Base-by-base conservation (phyloP, 495 filamentous ascomycete species). In the Lepidopterella palustris region DNA sequence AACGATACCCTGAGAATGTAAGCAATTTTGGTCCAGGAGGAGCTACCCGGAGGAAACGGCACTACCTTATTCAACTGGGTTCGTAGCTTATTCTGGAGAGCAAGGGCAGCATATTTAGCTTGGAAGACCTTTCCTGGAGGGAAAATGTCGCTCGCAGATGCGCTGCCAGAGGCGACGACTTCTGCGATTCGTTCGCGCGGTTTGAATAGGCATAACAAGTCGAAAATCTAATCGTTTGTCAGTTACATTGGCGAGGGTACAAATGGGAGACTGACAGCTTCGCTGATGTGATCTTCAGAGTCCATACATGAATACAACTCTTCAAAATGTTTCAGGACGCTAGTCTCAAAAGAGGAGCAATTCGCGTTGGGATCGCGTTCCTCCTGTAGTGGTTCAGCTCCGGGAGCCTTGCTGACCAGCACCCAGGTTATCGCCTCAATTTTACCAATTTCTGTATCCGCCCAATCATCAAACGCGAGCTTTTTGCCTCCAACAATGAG, bases 271-370 rank as follows among this genome's bases (percentile, higher is more conserved):
- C 62, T 53, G 5, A 61, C 58, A 27, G 35, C 52, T 53, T 51
- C 49, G 51, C 62, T 66, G 24, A 63, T 57, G 27, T 52, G 5
- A 53, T 69, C 88, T 42, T 88, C 80, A 69, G 93, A 82, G 53
- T 82, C 82, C 35, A 98, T 79, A 64, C 92, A 84, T 18, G 83
- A 80, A 77, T 92, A 96, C 8, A 98, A 73, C 56, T 92, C 84
- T 55, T 90, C 82, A 68, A 96, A 95, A 71, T 95, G 89, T 57
- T 85, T 82, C 56, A 95, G 72, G 21, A 97, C 42, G 20, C 66
- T 61, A 21, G 62, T 24, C 49, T 73, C 70, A 32, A 70, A 63
- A 18, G 54, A 57, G 24, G 68, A 68, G 6, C 61, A 49, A 13
- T 27, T 53, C 1, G n/a, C 47, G 47, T 35, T 48, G 21, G 6